Base-by-base conservation (phyloP, 805 yeast species). In the Candida alai region DNA sequence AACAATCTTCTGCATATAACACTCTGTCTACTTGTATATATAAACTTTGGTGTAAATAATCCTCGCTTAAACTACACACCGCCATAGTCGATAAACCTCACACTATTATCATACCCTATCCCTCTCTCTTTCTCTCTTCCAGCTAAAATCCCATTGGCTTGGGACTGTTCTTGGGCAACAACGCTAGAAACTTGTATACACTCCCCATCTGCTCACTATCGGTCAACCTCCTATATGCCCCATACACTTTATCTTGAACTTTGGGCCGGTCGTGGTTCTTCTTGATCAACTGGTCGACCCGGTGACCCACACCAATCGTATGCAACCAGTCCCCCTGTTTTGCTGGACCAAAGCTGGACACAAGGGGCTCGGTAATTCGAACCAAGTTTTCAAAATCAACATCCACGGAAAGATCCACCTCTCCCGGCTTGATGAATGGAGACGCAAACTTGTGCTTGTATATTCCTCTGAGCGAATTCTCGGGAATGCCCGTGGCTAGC, bases 281-380 rank as follows among this genome's bases (percentile, higher is more conserved):
- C 28, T 71, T 62, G 8, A 74, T 64, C 23, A 84, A 58, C 48
- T 76, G 80, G 35, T 76, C 74, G 5, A 81, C 75, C 19, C 95
- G 64, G 40, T 78, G 74, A 0, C 81, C 86, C 21, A 86, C 75
- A 0, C 95, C 95, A 69, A 84, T 61, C 24, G 71, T 69, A 45
- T 82, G 81, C 14, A 86, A 65, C 79, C 87, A 86, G 49, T 81
- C 85, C 5, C 87, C 90, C 51, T 86, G 95, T 26, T 78, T 78
- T 1, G 68, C 71, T 1, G 87, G 84, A 0, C 86, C 89, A 39
- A 62, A 65, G 40, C 33, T 65, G 12, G 39, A 24, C 14, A 40
- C 33, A 6, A 20, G 7, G 3, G 20, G 25, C 16, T 40, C 25
- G 7, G 54, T 33, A 8, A 53, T 32, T 6, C 40, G 32, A 15